Evolutionary conservation across 495 filamentous ascomycete genomes (phyloP).

Genomic region (Penicillium ochrochloron): DNA sequence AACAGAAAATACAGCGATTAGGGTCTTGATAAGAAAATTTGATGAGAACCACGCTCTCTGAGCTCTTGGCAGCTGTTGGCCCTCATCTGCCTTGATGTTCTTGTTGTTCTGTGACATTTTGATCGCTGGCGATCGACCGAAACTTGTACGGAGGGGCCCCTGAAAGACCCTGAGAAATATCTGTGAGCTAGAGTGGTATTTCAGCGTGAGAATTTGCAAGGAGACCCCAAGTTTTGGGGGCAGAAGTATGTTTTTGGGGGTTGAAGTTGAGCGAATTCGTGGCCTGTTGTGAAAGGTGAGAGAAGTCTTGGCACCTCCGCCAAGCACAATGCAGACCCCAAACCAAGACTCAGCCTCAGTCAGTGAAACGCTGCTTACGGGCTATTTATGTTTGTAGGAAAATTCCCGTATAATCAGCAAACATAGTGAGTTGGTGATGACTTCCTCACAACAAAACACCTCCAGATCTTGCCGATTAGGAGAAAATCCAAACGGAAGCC

Average conservation of each 20-base stretch:
- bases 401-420: neutral
- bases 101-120: neutral
- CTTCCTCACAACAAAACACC: neutral
- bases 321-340: neutral
- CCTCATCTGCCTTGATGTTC: conserved; percentile 1
- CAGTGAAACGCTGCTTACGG: conserved; percentile 1
- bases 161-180: neutral
- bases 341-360: neutral
- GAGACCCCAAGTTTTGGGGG: neutral
- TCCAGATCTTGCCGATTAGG: neutral
- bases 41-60: neutral
- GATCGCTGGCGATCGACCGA: neutral
- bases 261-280: neutral
- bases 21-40: neutral
- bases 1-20: neutral
- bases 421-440: neutral
- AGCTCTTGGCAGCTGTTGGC: neutral
- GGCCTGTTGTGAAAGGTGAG: neutral
- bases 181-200: neutral
- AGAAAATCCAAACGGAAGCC: neutral
- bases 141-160: neutral
- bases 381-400: neutral
- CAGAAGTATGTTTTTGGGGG: conserved; percentile 1
- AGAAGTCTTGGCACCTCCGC: neutral
- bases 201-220: neutral